Evolutionary conservation across 2,329 filamentous ascomycete species (phyloP), one percentile per base, ranked within the genome.

Genomic region (Gaeumannomyces tritici): DNA sequence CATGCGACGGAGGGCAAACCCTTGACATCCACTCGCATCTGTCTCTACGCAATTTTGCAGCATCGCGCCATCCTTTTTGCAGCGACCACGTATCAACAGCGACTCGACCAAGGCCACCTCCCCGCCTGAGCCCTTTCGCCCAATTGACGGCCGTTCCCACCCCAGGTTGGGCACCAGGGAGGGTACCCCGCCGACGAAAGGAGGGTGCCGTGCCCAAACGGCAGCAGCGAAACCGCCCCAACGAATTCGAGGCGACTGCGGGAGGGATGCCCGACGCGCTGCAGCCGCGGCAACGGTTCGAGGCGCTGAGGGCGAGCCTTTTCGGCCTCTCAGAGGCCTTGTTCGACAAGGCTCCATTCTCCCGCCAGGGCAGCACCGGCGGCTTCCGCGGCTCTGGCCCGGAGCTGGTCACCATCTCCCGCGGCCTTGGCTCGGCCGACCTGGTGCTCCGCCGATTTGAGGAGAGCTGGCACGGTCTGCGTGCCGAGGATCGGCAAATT

Each of bases 301-400:
- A 62, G 29, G 31, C 33, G 21, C 57, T 62, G 57, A 27, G 61
- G 42, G 57, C 58, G 21, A 29, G 59, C 26, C 59, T 63, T 42
- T 21, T 24, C 56, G 42, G 55, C 35, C 55, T 63, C 29, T 60
- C 62, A 13, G 62, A 63, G 29, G 59, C 55, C 35, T 33, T 63
- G 29, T 63, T 63, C 18, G 62, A 61, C n/a, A 57, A 59, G 24
- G 62, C 62, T 18, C 59, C 62, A 9, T 63, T 55, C 33, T 51
- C 57, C 9, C 54, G 62, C 13, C 58, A 35, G 27, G 57, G 56
- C 18, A 24, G 31, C 21, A 57, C 31, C 55, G 26, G 55, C 54
- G 56, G 55, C 54, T 63, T 63, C 55, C 62, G 59, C n/a, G 59
- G 54, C 55, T 57, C 59, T 9, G 62, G 62, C 7, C 31, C 33